Percentiles rank a stretch among this genome's conserved stretches.
phyloP scores from a whole-genome alignment of 805 yeast genomes.

The Ogataea nonfermentans region DNA sequence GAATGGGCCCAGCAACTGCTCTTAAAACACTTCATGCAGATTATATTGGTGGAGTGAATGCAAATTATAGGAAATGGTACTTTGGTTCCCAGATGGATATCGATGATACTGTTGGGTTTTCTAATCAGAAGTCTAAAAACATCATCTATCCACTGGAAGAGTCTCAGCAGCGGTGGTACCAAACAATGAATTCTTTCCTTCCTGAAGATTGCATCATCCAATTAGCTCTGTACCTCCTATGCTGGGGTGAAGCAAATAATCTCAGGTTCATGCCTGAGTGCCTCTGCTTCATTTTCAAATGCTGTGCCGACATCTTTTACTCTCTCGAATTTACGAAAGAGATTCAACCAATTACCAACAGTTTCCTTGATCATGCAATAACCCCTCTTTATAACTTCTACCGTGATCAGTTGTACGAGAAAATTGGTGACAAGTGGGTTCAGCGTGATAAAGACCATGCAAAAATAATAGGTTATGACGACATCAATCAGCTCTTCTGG shows the following conservation, averaged over 20 bases:
- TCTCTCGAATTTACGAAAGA: constrained; percentile 42
- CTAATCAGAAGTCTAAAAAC: constrained; percentile 26
- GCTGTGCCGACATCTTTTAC: constrained; percentile 67
- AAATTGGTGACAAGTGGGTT: constrained; percentile 42
- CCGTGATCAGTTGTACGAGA: constrained; percentile 51
- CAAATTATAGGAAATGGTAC: constrained; percentile 75
- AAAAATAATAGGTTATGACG: constrained; percentile 80
- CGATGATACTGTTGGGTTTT: constrained; percentile 46
- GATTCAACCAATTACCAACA: constrained; percentile 30
- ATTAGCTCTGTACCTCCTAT: constrained; percentile 62
- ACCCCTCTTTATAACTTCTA: constrained; percentile 71
- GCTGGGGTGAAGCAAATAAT: constrained; percentile 93
- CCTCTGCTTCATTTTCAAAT: constrained; percentile 77
- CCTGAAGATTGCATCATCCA: constrained; percentile 60
- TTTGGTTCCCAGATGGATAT: constrained; percentile 70
- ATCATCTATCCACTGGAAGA: constrained; percentile 36
- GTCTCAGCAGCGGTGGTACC: constrained; percentile 50
- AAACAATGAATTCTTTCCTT: constrained; percentile 47
- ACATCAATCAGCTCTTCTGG: constrained; percentile 88
- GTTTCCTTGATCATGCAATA: constrained; percentile 64
- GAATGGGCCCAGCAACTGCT: constrained; percentile 57
- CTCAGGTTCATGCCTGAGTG: constrained; percentile 88
- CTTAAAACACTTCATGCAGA: constrained; percentile 65
- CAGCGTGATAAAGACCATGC: constrained; percentile 63
- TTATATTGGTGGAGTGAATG: constrained; percentile 67